Evolutionary conservation across 2,329 filamentous ascomycete species (phyloP).

Genomic region (Cercospora canescens): DNA sequence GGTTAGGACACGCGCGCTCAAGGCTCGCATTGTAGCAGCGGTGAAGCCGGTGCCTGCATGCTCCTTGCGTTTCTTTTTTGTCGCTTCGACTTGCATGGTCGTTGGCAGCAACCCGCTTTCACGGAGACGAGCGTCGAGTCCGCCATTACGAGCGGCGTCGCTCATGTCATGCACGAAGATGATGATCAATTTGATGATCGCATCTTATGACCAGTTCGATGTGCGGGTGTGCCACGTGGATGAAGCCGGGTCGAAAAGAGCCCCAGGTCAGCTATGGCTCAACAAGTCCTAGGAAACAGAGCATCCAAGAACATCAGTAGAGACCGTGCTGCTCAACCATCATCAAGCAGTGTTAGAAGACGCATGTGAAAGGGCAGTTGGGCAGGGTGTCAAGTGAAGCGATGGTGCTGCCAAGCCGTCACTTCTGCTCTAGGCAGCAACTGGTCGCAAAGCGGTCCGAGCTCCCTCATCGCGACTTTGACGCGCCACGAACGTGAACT

Average conservation of each 20-base stretch:
- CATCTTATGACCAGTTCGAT: neutral
- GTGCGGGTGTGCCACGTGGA: neutral
- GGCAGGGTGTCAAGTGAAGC: neutral
- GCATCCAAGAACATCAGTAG: neutral
- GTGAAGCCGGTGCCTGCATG: conserved; percentile 73
- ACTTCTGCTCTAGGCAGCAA: neutral
- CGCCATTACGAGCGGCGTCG: conserved; percentile 18
- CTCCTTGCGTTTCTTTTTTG: conserved; percentile 50
- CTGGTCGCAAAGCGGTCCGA: neutral
- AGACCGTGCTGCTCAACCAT: neutral
- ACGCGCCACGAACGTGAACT: conserved; percentile 12
- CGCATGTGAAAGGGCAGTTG: conserved; percentile 1
- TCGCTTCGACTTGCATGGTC: conserved; percentile 10
- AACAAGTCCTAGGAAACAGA: neutral
- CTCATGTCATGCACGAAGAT: conserved; percentile 19
- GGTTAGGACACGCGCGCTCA: conserved; percentile 79
- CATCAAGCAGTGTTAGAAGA: neutral
- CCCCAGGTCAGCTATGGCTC: neutral
- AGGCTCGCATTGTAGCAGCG: conserved; percentile 77
- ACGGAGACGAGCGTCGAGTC: conserved; percentile 17
- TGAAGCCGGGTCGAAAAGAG: neutral
- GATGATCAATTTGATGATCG: neutral
- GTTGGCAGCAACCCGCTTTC: conserved; percentile 8
- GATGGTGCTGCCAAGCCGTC: neutral
- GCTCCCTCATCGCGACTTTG: neutral